Evolutionary conservation across 2,329 filamentous ascomycete genomes (phyloP).

Genomic region (Escovopsis weberi): DNA sequence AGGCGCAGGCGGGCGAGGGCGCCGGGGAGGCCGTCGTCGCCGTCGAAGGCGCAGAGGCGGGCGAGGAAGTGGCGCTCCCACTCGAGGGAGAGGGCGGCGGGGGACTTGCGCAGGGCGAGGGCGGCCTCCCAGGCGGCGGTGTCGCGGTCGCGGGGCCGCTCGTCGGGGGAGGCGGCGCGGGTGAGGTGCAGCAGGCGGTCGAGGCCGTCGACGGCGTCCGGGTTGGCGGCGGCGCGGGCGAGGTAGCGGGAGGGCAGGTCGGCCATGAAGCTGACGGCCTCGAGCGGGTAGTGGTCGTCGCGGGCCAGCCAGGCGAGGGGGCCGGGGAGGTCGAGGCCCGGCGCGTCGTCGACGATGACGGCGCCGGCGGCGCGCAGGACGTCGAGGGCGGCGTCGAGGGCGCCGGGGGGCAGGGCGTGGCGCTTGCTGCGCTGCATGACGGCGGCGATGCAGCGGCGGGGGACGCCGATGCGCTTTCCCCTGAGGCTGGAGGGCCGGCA

Average conservation of each 20-base stretch:
- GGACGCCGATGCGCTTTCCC: conserved; percentile 49
- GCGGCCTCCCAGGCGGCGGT: conserved; percentile 40
- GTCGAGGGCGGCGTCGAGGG: conserved; percentile 39
- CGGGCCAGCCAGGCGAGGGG: not conserved
- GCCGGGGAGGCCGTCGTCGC: conserved; percentile 40
- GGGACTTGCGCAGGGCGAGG: conserved; percentile 33
- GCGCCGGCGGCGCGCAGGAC: conserved; percentile 42
- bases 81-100: conserved; percentile 32
- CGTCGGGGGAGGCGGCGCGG: conserved; percentile 27
- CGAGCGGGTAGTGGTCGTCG: conserved; percentile 27
- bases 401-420: not conserved
- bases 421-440: not conserved
- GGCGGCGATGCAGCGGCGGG: conserved; percentile 37
- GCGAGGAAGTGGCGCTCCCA: conserved; percentile 45
- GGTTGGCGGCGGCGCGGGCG: conserved; percentile 39
- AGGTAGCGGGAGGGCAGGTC: conserved; percentile 40
- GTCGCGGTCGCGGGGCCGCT: conserved; percentile 44
- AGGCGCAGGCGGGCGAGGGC: conserved; percentile 41
- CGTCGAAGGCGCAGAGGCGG: conserved; percentile 36
- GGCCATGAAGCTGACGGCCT: conserved; percentile 38
- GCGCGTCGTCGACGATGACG: conserved; percentile 35
- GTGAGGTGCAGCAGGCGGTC: conserved; percentile 40
- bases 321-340: not conserved
- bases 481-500: conserved; percentile 36
- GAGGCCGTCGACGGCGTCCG: conserved; percentile 37